Evolutionary conservation across 2,329 filamentous ascomycete genomes (phyloP), one percentile per base, ranked within the genome.

Genomic region (Fusarium torulosum): DNA sequence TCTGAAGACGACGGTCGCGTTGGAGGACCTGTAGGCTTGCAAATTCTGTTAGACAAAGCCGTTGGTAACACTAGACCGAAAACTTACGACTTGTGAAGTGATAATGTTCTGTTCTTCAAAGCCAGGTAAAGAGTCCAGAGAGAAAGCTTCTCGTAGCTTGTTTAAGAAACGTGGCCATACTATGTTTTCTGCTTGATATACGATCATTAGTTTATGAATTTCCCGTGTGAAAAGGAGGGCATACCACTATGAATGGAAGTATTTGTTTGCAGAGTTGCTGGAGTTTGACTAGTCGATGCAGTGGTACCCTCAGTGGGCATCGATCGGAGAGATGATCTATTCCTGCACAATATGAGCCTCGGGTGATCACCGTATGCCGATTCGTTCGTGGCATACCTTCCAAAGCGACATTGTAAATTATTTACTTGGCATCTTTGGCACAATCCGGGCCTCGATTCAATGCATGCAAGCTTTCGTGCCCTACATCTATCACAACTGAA

Each of bases 401-500:
- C 45, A 10, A 52, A 55, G 6, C 53, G 45, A n/a, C 53, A 55
- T 3, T 20, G 19, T 0, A 52, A 19, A 7, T 52, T 31, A 2
- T 47, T 25, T 15, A 25, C 25, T 25, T 55, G 45, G 15, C 53
- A 55, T 52, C 53, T 41, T 25, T 55, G 25, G 1, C 53, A 55
- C 17, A 51, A 25, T 8, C 53, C 53, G 5, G 45, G 53, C 7
- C 25, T 55, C 0, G 35, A 41, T 15, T 55, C 53, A 6, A 52
- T 41, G 11, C 53, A 55, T 4, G 33, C 40, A 10, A 37, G 25
- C 53, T 55, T 6, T 52, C 53, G 45, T 8, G 45, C 53, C 27
- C 49, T 52, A 25, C 53, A 55, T 19, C 53, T 27, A 5, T 55
- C 53, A 25, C 53, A 55, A 5, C 53, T 55, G 7, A 25, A 37